phyloP scores from a whole-genome alignment of 805 yeast genomes.

The Dipodascus albidus region DNA sequence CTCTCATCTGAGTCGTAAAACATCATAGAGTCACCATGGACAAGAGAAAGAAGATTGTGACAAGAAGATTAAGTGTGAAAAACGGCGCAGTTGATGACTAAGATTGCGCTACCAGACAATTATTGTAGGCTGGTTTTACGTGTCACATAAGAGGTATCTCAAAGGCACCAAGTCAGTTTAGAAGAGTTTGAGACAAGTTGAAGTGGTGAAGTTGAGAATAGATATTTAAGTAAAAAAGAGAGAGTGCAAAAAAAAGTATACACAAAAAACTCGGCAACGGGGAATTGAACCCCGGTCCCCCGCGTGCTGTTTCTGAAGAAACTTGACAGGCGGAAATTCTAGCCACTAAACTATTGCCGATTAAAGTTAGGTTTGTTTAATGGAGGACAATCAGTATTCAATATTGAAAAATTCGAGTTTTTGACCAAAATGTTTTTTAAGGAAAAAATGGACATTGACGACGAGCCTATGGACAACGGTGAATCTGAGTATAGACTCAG shows the following conservation, averaged over 20 bases:
- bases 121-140: background rate
- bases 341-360: slow-evolving; percentile 31
- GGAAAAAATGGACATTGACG: no score
- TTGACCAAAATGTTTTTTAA: no score
- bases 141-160: background rate
- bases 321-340: slow-evolving; percentile 28
- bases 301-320: background rate
- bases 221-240: background rate
- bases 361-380: no score
- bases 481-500: no score
- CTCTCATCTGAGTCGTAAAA: background rate
- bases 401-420: no score
- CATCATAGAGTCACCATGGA: background rate
- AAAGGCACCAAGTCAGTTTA: no score
- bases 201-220: background rate
- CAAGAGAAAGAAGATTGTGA: background rate
- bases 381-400: no score
- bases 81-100: background rate
- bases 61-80: background rate
- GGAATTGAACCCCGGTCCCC: slow-evolving; percentile 2
- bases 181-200: no score
- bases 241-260: background rate
- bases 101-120: background rate
- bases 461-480: no score
- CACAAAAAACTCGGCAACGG: slow-evolving; percentile 1